These are phyloP conservation scores for Alternaria arbusti DNA, from an alignment of 2,329 filamentous ascomycete genomes.

Conservation along the genomic window DNA sequence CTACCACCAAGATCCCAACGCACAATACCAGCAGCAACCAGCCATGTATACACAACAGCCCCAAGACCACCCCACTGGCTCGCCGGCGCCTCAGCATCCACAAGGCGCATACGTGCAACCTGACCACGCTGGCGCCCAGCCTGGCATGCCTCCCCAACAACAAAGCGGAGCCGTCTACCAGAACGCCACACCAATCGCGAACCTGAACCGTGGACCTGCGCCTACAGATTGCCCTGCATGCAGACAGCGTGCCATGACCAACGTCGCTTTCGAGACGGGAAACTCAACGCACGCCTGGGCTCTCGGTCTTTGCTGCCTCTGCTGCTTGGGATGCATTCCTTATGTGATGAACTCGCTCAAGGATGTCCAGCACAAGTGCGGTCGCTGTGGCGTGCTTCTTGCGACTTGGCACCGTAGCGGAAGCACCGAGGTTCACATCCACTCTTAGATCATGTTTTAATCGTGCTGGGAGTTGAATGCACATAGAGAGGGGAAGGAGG, in stretches of 20 bases:
- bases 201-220: slow-evolving; percentile 43
- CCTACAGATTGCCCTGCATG: slow-evolving; percentile 59
- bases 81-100: slow-evolving; percentile 33
- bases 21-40: slow-evolving; percentile 5
- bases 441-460: slow-evolving; percentile 27
- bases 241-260: slow-evolving; percentile 50
- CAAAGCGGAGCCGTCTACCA: slow-evolving; percentile 44
- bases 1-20: slow-evolving; percentile 43
- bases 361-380: slow-evolving; percentile 58
- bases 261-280: slow-evolving; percentile 42
- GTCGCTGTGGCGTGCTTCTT: slow-evolving; percentile 53
- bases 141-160: slow-evolving; percentile 45
- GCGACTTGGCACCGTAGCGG: slow-evolving; percentile 59
- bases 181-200: slow-evolving; percentile 44
- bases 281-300: slow-evolving; percentile 56
- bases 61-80: slow-evolving; percentile 17
- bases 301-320: slow-evolving; percentile 51
- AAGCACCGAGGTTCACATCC: slow-evolving; percentile 53
- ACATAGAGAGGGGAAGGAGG: not conserved
- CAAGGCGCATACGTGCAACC: slow-evolving; percentile 28
- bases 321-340: slow-evolving; percentile 57
- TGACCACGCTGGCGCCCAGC: slow-evolving; percentile 17
- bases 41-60: slow-evolving; percentile 27
- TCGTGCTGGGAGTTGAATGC: not conserved
- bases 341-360: slow-evolving; percentile 57